These are phyloP conservation scores for Ceratocystis albifundus DNA, from an alignment of 2,329 filamentous ascomycete species.

Conservation along the genomic window DNA sequence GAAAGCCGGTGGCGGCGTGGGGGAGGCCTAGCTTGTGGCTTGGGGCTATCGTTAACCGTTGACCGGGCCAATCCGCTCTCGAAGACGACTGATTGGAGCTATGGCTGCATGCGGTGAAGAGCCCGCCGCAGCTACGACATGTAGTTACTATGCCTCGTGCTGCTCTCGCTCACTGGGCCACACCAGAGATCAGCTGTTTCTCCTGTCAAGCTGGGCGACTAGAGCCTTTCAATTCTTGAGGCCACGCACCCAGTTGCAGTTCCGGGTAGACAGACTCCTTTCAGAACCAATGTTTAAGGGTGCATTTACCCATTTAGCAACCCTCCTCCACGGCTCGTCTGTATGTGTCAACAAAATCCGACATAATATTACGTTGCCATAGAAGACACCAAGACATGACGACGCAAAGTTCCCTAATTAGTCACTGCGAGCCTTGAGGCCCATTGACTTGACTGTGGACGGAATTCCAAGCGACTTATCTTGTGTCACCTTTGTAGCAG, in stretches of 20 bases:
- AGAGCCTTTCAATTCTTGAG: neutral
- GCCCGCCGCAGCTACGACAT: neutral
- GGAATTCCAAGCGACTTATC: neutral
- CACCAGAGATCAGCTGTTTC: neutral
- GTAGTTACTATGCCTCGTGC: neutral
- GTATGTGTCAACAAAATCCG: neutral
- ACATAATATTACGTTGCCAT: neutral
- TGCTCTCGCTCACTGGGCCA: neutral
- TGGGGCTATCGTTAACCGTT: neutral
- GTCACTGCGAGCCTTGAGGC: neutral
- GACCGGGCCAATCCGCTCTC: neutral
- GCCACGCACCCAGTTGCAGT: neutral
- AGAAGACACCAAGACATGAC: neutral
- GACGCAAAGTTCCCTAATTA: neutral
- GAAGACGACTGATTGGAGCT: neutral
- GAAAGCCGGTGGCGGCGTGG: neutral
- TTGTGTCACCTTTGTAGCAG: neutral
- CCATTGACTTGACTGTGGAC: neutral
- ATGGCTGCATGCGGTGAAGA: neutral
- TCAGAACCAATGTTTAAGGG: neutral
- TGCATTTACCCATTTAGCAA: neutral
- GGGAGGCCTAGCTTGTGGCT: neutral
- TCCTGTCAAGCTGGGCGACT: neutral
- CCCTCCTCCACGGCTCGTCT: neutral
- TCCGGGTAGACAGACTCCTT: neutral